Evolutionary conservation across 805 yeast genomes (phyloP), one percentile per base, ranked within the genome.

Genomic region (Wickerhamomyces alni): DNA sequence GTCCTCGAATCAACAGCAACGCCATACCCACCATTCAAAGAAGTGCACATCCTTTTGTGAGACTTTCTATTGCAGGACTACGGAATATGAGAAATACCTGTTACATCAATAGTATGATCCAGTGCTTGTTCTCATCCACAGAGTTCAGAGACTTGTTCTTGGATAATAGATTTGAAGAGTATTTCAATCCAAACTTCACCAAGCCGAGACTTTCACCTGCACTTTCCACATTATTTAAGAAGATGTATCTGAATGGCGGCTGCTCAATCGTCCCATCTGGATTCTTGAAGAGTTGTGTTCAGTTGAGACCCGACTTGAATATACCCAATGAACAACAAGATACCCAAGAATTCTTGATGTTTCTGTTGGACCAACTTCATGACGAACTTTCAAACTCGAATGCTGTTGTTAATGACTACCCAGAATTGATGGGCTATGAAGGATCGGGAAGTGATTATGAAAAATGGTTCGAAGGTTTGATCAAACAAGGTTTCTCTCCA

Each of bases 321-420:
- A 81, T 84, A 11, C 91, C 91, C 0, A 59, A 71, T 47, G 87
- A 82, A 50, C 94, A 85, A 51, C 93, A 85, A 53, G 94, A 85
- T 57, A 80, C 89, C 2, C 87, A 84, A 39, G 93, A 85, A 50
- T 82, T 82, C 51, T 59, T 85, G 33, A 67, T 82, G 55, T 75
- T 83, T 43, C 47, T 83, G 10, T 61, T 84, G 46, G 89, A 81
- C 52, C 69, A 77, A 45, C 56, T 85, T 11, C 91, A 85, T 55
- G 79, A 78, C 36, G 94, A 85, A 51, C 56, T 83, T 39, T 53
- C 72, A 1, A 62, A 65, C 34, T 62, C 65, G 12, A 58, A 61
- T 6, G 46, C 51, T 8, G 69, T 68, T 13, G 64, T 59, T 2
- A 51, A 53, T 38, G 69, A 65, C 37, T 62, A 59, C 43, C 72